These are phyloP conservation scores for Oropetium thomaeum DNA, from an alignment of 176 grass and related monocot genomes.

Conservation along the genomic window DNA sequence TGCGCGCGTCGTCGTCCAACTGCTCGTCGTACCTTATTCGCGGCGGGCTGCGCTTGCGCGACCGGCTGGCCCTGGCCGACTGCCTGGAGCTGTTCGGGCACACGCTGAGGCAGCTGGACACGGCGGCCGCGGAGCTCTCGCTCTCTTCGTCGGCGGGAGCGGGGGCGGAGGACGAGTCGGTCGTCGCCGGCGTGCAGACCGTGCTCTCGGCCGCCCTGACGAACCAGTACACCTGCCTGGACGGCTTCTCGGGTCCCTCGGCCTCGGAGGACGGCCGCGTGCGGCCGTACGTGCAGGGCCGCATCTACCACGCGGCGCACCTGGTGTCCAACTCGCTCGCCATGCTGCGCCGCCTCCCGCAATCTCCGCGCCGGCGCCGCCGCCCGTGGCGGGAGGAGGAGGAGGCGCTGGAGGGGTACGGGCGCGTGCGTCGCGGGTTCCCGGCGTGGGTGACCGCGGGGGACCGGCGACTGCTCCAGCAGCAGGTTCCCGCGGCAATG, in stretches of 20 bases:
- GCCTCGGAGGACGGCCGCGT: slow-evolving; percentile 51
- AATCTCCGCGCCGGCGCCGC: neutral
- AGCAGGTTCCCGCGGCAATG: neutral
- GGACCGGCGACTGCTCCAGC: slow-evolving; percentile 59
- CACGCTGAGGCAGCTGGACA: slow-evolving; percentile 51
- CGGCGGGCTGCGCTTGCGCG: slow-evolving; percentile 33
- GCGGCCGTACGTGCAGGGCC: slow-evolving; percentile 68
- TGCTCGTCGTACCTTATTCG: slow-evolving; percentile 71
- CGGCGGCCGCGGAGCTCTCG: slow-evolving; percentile 46
- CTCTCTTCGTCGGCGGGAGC: no score
- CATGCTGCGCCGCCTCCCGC: slow-evolving; percentile 72
- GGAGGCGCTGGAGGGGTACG: slow-evolving; percentile 44
- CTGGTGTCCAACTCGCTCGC: slow-evolving; percentile 78
- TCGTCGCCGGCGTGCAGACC: slow-evolving; percentile 52
- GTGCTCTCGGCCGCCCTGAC: slow-evolving; percentile 83
- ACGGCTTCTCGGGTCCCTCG: slow-evolving; percentile 54
- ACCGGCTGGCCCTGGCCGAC: slow-evolving; percentile 64
- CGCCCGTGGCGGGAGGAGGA: neutral
- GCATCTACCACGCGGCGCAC: slow-evolving; percentile 82
- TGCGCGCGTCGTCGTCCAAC: slow-evolving; percentile 53
- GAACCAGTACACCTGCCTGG: slow-evolving; percentile 93
- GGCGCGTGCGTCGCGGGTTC: slow-evolving; percentile 53
- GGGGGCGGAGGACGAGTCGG: slow-evolving; percentile 18
- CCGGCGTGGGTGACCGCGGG: slow-evolving; percentile 51
- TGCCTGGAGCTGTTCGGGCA: slow-evolving; percentile 73